Percentiles rank a stretch among this genome's conserved stretches.
phyloP scores from a whole-genome alignment of 1,284 basidiomycete species.

The Trichosporon ovoides region DNA sequence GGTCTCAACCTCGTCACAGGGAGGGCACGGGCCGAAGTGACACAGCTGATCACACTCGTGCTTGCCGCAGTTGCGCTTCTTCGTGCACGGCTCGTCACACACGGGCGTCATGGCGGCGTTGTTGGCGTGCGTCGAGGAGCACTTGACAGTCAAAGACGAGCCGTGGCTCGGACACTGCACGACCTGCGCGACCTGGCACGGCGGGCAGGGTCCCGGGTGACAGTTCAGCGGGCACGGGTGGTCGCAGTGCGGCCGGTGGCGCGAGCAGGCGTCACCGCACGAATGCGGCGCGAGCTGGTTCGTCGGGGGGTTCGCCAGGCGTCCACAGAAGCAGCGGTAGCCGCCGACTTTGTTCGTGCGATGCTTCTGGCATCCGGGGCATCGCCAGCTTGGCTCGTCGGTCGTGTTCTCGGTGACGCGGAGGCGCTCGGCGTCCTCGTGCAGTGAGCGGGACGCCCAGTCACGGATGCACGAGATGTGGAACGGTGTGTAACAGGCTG shows the following conservation, averaged over 20 bases:
- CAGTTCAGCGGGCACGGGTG: slow-evolving; percentile 68
- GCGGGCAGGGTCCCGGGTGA: slow-evolving; percentile 73
- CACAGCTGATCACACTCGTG: slow-evolving; percentile 58
- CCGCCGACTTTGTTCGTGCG: slow-evolving; percentile 60
- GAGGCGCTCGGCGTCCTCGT: slow-evolving; percentile 52
- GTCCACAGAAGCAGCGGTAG: slow-evolving; percentile 81
- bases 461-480: slow-evolving; percentile 59
- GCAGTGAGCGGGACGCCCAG: slow-evolving; percentile 68
- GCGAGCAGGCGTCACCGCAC: slow-evolving; percentile 70
- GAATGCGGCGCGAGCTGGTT: slow-evolving; percentile 72
- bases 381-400: slow-evolving; percentile 64
- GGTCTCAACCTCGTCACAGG: slow-evolving; percentile 57
- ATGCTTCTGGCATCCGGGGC: slow-evolving; percentile 78
- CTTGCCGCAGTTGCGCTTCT: slow-evolving; percentile 60
- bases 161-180: slow-evolving; percentile 64
- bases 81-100: slow-evolving; percentile 63
- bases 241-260: slow-evolving; percentile 56
- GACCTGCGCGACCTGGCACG: slow-evolving; percentile 57
- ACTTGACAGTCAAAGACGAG: slow-evolving; percentile 60
- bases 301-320: slow-evolving; percentile 63
- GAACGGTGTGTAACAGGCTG: slow-evolving; percentile 48
- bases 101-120: slow-evolving; percentile 53
- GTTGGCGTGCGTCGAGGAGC: slow-evolving; percentile 52
- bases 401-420: slow-evolving; percentile 18
- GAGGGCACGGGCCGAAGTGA: slow-evolving; percentile 65